Evolutionary conservation across 768 basidiomycete genomes (phyloP), one percentile per base, ranked within the genome.

Genomic region (Pleurotus djamor): DNA sequence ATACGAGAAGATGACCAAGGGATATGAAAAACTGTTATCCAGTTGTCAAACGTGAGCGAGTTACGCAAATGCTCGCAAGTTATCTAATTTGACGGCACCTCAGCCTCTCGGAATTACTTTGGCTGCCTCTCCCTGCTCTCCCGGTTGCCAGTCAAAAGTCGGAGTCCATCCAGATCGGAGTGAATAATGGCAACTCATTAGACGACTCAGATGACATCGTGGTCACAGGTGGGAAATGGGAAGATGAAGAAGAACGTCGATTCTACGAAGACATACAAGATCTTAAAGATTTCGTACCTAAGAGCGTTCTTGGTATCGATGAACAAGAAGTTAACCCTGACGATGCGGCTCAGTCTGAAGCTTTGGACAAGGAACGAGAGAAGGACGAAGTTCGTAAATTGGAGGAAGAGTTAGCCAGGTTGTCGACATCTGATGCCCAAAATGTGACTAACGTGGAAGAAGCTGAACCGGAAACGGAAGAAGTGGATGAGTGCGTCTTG

Each of bases 1-100:
- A 8, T 99, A 99, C 69, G 97, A 99, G 77, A 95, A 94, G 76
- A 97, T 98, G 92, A 95, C 94, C 41, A 94, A 92, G 73, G 83
- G 87, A 48, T 98, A 98, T 66, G 97, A 99, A 74, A 94, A 96
- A 60, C 75, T 98, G 21, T 83, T 95, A 50, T 78, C 88, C 13
- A 94, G 87, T 66, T 96, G 95, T 59, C 93, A 97, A 74, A 87
- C 85, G 92, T 96, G 65, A 66, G 86, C 71, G 33, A 17, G 35
- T 32, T 28, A 37, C 33, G 16, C 38, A 60, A 36, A 44, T 9
- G 12, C 4, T 43, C 38, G 52, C 44, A 63, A 41, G 37, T 32
- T 50, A 51, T 59, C 66, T 45, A 71, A 58, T 37, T 60, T 38
- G 32, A 57, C 34, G 49, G 49, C 44, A 4, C 47, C 49, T 14